These are phyloP conservation scores for Aquilaria sinensis DNA, from an alignment of 345 rosid genomes.

Conservation along the genomic window DNA sequence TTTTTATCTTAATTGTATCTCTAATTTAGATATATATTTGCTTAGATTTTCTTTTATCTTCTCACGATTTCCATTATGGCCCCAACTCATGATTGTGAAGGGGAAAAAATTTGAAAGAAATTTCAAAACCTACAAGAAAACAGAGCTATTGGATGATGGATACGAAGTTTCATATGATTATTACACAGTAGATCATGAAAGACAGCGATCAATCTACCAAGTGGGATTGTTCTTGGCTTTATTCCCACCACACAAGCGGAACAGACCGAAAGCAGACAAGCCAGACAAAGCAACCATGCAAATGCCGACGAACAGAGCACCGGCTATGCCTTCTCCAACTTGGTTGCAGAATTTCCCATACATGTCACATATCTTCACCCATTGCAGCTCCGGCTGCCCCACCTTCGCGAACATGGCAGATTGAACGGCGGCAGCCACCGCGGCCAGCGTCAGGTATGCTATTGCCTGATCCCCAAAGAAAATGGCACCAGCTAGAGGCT, in stretches of 20 bases:
- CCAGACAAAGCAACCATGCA: conserved; percentile 54
- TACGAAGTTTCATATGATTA: too few relatives aligned
- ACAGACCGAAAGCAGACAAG: conserved; percentile 76
- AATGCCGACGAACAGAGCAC: conserved; percentile 43
- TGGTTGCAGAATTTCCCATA: conserved; percentile 81
- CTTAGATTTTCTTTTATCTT: too few relatives aligned
- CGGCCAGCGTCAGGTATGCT: conserved; percentile 74
- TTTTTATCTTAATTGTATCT: too few relatives aligned
- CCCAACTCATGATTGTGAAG: too few relatives aligned
- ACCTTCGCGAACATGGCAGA: conserved; percentile 61
- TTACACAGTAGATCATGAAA: too few relatives aligned
- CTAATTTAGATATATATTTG: too few relatives aligned
- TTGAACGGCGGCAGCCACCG: conserved; percentile 66
- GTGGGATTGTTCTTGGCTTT: conserved; percentile 23
- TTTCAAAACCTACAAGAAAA: too few relatives aligned
- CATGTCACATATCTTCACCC: conserved; percentile 82
- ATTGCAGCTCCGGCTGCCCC: conserved; percentile 71
- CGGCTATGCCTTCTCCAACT: conserved; percentile 50
- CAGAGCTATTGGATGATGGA: background rate
- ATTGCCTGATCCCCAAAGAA: conserved; percentile 82
- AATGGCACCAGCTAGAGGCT: conserved; percentile 79
- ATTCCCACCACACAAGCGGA: conserved; percentile 59
- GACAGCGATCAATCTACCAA: conserved; percentile 19
- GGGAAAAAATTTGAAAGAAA: too few relatives aligned
- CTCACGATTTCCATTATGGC: too few relatives aligned